Evolutionary conservation across 2,329 filamentous ascomycete genomes (phyloP).

Genomic region (Alternaria brassicae): DNA sequence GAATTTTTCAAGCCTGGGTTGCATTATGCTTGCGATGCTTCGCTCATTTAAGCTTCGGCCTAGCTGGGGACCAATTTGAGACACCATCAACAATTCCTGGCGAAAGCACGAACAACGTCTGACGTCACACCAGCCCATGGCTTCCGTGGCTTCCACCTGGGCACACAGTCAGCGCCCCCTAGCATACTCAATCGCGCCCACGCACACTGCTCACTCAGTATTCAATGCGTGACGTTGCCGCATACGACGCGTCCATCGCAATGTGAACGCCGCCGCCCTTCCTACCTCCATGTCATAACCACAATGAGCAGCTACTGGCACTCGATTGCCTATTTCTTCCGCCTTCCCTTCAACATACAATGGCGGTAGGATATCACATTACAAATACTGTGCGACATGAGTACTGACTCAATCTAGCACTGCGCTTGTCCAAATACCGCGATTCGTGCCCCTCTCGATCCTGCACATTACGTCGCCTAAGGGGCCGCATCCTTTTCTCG

Average conservation of each 20-base stretch:
- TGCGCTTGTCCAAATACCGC: slow-evolving; percentile 47
- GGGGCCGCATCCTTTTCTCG: slow-evolving; percentile 53
- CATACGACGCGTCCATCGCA: neutral
- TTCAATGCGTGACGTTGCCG: slow-evolving; percentile 1
- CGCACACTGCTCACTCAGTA: slow-evolving; percentile 12
- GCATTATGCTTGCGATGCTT: slow-evolving; percentile 3
- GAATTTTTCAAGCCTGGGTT: neutral
- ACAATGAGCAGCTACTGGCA: slow-evolving; percentile 44
- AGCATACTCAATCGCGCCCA: slow-evolving; percentile 1
- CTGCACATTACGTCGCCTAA: slow-evolving; percentile 50
- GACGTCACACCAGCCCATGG: slow-evolving; percentile 13
- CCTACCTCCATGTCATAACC: slow-evolving; percentile 1
- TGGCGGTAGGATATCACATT: slow-evolving; percentile 29
- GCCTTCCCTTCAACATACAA: slow-evolving; percentile 40
- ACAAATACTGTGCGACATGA: neutral
- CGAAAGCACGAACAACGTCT: slow-evolving; percentile 6
- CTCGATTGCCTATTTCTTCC: slow-evolving; percentile 46
- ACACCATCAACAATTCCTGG: slow-evolving; percentile 2
- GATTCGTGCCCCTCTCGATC: slow-evolving; percentile 48
- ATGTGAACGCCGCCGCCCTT: slow-evolving; percentile 5
- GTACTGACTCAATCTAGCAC: slow-evolving; percentile 27
- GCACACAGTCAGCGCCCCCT: slow-evolving; percentile 10
- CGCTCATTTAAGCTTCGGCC: slow-evolving; percentile 12
- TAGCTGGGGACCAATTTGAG: neutral
- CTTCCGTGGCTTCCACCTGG: slow-evolving; percentile 14